A percentile compares a stretch with the other conserved stretches of the same genome.
These are phyloP conservation scores for Myxozyma kluyveri DNA, from an alignment of 805 yeast species.

Conservation along the genomic window DNA sequence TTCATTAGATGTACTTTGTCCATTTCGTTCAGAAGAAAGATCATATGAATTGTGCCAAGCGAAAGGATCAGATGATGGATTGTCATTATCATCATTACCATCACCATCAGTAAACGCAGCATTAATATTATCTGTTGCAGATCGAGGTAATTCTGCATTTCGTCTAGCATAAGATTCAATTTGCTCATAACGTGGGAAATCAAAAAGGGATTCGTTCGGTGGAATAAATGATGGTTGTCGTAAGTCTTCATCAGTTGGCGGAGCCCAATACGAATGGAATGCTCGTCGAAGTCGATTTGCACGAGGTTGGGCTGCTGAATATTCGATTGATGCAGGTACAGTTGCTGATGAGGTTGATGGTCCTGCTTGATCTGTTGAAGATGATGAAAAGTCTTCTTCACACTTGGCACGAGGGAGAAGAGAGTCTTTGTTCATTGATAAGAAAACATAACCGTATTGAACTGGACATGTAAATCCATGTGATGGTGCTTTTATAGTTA, in stretches of 20 bases:
- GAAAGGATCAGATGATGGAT: too few species aligned
- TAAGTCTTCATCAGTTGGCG: not conserved
- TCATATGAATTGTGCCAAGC: too few species aligned
- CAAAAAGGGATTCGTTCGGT: not conserved
- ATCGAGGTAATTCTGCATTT: not conserved
- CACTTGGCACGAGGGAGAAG: slow-evolving; percentile 19
- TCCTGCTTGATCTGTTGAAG: too few species aligned
- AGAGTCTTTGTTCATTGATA: slow-evolving; percentile 26
- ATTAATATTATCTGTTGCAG: too few species aligned
- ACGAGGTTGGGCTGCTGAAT: not conserved
- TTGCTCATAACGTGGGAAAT: not conserved
- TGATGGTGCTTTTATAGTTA: slow-evolving; percentile 28
- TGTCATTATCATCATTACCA: too few species aligned
- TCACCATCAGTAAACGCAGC: too few species aligned
- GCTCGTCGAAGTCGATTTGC: not conserved
- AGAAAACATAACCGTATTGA: slow-evolving; percentile 20
- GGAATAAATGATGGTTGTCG: not conserved
- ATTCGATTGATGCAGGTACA: not conserved
- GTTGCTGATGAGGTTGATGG: not conserved
- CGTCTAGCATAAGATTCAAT: not conserved
- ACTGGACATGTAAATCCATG: slow-evolving; percentile 29
- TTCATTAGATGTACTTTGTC: too few species aligned
- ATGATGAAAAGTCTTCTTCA: slow-evolving; percentile 2
- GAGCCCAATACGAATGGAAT: not conserved
- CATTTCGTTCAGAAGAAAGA: too few species aligned